A percentile compares a stretch with the other conserved stretches of the same genome.
These are phyloP conservation scores for Alternaria infectoria DNA, from an alignment of 2,329 filamentous ascomycete species.

Conservation along the genomic window DNA sequence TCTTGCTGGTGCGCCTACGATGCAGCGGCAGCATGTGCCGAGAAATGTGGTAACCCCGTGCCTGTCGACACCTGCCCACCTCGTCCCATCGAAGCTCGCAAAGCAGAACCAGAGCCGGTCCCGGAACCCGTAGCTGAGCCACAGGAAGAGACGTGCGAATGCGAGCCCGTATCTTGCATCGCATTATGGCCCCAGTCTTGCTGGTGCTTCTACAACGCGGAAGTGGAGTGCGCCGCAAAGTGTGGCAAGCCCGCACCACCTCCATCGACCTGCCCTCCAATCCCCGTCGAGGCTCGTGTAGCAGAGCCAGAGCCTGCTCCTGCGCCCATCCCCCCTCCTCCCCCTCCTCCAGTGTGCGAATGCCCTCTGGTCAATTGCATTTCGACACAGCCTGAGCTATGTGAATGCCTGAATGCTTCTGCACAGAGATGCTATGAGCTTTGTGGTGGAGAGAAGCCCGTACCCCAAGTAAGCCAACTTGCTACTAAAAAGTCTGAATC, in stretches of 20 bases:
- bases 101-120: background rate
- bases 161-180: slow-evolving; percentile 26
- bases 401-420: slow-evolving; percentile 37
- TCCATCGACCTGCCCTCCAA: slow-evolving; percentile 6
- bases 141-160: slow-evolving; percentile 21
- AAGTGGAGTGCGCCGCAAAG: slow-evolving; percentile 23
- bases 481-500: background rate
- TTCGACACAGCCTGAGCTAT: slow-evolving; percentile 34
- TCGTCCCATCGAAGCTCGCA: background rate
- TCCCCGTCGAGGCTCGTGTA: background rate
- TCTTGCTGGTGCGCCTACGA: slow-evolving; percentile 39
- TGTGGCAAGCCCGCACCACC: slow-evolving; percentile 25
- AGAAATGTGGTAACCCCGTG: slow-evolving; percentile 30
- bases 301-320: background rate
- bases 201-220: slow-evolving; percentile 32
- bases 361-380: slow-evolving; percentile 31
- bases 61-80: background rate
- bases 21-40: slow-evolving; percentile 29
- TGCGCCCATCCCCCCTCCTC: background rate
- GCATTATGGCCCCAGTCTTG: slow-evolving; percentile 37
- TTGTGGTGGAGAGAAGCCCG: slow-evolving; percentile 33
- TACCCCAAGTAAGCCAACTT: slow-evolving; percentile 5
- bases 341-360: slow-evolving; percentile 15
- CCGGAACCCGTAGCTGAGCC: background rate
- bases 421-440: slow-evolving; percentile 20